phyloP scores from a whole-genome alignment of 2,329 filamentous ascomycete genomes.

The Coleophoma crateriformis region DNA sequence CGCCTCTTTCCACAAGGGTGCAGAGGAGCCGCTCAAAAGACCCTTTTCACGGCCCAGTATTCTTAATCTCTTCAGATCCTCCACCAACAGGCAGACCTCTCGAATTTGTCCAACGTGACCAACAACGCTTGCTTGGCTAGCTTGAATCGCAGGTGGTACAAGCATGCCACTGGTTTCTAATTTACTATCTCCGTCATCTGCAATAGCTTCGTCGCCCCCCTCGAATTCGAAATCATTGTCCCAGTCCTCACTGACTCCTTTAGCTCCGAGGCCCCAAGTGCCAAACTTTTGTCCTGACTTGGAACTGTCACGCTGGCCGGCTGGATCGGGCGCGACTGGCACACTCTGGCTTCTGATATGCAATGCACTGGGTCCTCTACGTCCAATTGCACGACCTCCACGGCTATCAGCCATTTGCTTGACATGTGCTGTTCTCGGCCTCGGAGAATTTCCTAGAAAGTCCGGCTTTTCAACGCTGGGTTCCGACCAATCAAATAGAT shows the following conservation, averaged over 20 bases:
- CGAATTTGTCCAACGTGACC: conserved; percentile 80
- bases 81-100: conserved; percentile 75
- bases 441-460: conserved; percentile 48
- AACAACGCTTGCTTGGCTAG: conserved; percentile 75
- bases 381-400: conserved; percentile 61
- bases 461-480: conserved; percentile 58
- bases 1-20: conserved; percentile 69
- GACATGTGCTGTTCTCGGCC: conserved; percentile 70
- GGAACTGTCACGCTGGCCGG: conserved; percentile 42
- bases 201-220: conserved; percentile 26
- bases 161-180: conserved; percentile 46
- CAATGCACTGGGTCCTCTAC: conserved; percentile 58
- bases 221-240: conserved; percentile 81
- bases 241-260: conserved; percentile 81
- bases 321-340: conserved; percentile 61
- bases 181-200: conserved; percentile 32
- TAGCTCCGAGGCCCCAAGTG: conserved; percentile 76
- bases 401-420: conserved; percentile 68
- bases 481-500: conserved; percentile 76
- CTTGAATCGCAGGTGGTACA: conserved; percentile 75
- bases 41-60: conserved; percentile 63
- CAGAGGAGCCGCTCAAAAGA: conserved; percentile 54
- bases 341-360: conserved; percentile 80
- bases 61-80: conserved; percentile 74
- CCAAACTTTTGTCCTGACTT: conserved; percentile 67